These are phyloP conservation scores for Starmera dryadoides DNA, from an alignment of 805 yeast genomes.

Conservation along the genomic window DNA sequence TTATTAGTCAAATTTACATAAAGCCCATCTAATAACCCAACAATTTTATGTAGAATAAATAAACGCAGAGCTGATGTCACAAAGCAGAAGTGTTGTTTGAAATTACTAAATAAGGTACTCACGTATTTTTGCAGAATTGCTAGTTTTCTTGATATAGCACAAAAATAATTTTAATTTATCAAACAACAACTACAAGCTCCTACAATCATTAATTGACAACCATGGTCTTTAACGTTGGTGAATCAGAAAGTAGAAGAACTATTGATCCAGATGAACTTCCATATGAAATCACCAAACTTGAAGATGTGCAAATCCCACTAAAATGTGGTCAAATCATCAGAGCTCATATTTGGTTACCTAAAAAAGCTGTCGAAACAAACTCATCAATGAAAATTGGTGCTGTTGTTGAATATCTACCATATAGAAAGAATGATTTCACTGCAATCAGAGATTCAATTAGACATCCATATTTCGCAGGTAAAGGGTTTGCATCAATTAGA, in stretches of 20 bases:
- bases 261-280: conserved; percentile 23
- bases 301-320: conserved; percentile 29
- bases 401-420: conserved; percentile 37
- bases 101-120: no score
- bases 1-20: no score
- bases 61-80: no score
- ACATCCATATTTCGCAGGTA: conserved; percentile 40
- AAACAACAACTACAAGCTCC: no score
- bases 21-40: no score
- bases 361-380: conserved; percentile 22
- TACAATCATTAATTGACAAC: no score
- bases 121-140: no score
- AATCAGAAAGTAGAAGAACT: conserved; percentile 20
- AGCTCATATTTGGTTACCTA: conserved; percentile 40
- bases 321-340: conserved; percentile 30
- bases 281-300: conserved; percentile 24
- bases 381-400: conserved; percentile 27
- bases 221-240: conserved; percentile 39
- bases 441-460: conserved; percentile 36
- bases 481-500: conserved; percentile 37
- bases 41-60: no score
- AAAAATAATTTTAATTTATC: no score
- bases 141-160: no score
- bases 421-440: conserved; percentile 34
- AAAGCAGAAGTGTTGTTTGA: no score